phyloP scores from a whole-genome alignment of 495 filamentous ascomycete genomes.

The Tuber indicum region DNA sequence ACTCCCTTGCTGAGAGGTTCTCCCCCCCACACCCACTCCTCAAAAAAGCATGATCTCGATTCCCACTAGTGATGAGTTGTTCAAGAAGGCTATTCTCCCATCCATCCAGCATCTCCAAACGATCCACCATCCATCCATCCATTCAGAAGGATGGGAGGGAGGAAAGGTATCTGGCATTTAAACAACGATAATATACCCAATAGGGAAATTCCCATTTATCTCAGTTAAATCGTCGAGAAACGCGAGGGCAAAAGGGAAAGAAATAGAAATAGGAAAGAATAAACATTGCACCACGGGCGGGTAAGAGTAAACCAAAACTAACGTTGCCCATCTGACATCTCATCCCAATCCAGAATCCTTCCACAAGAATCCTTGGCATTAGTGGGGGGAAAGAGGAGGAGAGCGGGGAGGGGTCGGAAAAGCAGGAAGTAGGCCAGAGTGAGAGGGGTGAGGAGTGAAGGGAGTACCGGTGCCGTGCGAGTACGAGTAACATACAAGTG shows the following conservation, averaged over 20 bases:
- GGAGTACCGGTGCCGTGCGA: background rate
- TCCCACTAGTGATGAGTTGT: slow-evolving; percentile 36
- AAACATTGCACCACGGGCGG: background rate
- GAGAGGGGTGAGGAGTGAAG: background rate
- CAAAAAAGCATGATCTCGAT: slow-evolving; percentile 31
- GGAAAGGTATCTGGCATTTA: background rate
- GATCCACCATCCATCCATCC: background rate
- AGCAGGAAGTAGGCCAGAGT: background rate
- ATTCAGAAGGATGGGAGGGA: background rate
- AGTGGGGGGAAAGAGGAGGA: background rate
- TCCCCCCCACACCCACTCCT: slow-evolving; percentile 7
- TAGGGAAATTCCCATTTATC: background rate
- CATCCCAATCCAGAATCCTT: background rate
- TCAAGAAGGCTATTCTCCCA: slow-evolving; percentile 20
- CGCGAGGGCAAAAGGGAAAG: background rate
- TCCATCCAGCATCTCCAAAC: slow-evolving; percentile 10
- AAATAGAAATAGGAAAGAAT: background rate
- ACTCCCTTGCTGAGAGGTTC: background rate
- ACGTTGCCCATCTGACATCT: background rate
- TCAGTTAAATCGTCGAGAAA: background rate
- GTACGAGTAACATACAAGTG: background rate
- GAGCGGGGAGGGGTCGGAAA: too few species aligned
- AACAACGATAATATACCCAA: background rate
- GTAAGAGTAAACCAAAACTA: background rate
- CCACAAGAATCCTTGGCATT: background rate